phyloP scores from a whole-genome alignment of 305 asterid species.

The Fraxinus latifolia region DNA sequence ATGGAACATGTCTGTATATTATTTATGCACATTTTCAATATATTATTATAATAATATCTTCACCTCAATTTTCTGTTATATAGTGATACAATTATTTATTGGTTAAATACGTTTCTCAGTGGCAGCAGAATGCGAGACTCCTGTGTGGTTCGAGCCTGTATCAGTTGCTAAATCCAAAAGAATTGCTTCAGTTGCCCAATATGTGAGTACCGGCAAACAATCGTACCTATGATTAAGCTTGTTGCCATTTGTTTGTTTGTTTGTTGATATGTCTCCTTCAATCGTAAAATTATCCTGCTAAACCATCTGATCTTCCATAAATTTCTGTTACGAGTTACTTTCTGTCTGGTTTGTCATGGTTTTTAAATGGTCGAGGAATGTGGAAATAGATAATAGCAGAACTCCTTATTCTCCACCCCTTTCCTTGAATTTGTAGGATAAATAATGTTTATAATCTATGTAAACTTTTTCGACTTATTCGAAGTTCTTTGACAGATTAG shows the following conservation, averaged over 20 bases:
- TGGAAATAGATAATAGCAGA: background rate
- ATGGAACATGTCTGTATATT: background rate
- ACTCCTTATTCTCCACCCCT: background rate
- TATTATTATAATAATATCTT: background rate
- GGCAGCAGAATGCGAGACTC: conserved; percentile 66
- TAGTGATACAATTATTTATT: conserved; percentile 12
- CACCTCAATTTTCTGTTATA: background rate
- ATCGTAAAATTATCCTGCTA: background rate
- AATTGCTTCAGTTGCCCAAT: conserved; percentile 64
- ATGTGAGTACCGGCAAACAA: conserved; percentile 44
- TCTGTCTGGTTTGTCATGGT: background rate
- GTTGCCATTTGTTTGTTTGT: background rate
- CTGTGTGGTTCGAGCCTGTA: conserved; percentile 94
- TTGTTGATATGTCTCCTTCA: background rate
- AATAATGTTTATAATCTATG: background rate
- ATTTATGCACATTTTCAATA: background rate
- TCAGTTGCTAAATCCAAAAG: conserved; percentile 80
- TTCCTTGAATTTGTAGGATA: background rate
- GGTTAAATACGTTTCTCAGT: conserved; percentile 42
- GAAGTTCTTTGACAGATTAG: conserved; percentile 46
- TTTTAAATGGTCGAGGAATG: background rate
- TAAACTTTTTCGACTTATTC: background rate
- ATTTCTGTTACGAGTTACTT: background rate
- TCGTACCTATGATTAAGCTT: background rate
- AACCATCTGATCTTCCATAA: background rate